Evolutionary conservation across 176 grass and related monocot species (phyloP), one percentile per base, ranked within the genome.

Genomic region (Lolium multiflorum): DNA sequence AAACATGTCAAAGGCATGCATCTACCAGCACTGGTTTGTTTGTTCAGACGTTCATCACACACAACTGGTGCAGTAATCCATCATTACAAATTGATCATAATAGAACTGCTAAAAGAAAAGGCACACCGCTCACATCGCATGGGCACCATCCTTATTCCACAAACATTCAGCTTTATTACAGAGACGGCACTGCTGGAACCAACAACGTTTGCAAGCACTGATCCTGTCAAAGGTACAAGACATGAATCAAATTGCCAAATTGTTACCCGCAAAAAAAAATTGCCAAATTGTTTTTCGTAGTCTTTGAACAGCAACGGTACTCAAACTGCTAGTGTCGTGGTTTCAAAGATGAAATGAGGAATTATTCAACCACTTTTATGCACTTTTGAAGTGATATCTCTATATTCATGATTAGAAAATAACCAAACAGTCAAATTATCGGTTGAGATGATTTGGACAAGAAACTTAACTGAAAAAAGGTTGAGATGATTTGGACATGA

Each of bases 111-210:
- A 81, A 46, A 6, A 51, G 31, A 82, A 82, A 46, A 81, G 59
- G 68, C 76, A 68, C 37, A 76, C 6, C 7, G 35, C 70, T 66
- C 47, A 76, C 48, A 5, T 68, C 31, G 64, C 56, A 4, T 62
- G 12, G 50, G 77, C 83, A 76, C 81, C 72, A 20, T 62, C 28
- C 49, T 81, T 89, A 86, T 85, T 89, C 60, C 51, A 76, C 38
- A 85, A 43, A 61, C 48, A 31, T 21, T 60, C 18, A 15, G 18
- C 49, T 88, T 89, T 76, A 77, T 76, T 81, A 82, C 3, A 38
- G 31, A 51, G 74, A 83, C 1, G 38, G 24, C 20, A 50, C 49
- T 51, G 20, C 51, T 79, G 46, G 65, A 22, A 44, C 56, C 12
- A 49, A 16, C 57, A 57, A 11, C 25, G 43, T 24, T 47, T 0